phyloP scores from a whole-genome alignment of 139 green algal species.

The Parachlorella kessleri region DNA sequence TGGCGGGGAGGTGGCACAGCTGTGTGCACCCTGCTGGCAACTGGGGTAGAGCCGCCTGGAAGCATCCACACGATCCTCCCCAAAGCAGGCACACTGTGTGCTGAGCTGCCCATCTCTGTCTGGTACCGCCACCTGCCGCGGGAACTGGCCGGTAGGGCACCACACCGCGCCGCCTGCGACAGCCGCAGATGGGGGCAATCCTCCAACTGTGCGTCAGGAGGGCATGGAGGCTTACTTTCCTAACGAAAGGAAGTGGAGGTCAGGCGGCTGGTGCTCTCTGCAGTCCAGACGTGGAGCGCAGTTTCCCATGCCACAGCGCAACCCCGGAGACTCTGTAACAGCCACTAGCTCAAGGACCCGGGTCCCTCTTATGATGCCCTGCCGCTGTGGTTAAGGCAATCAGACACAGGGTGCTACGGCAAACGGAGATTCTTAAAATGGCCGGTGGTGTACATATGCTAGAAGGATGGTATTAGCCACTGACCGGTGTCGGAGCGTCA shows the following conservation, averaged over 20 bases:
- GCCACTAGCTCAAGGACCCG: background rate
- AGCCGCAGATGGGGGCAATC: too few species aligned
- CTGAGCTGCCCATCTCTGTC: slow-evolving; percentile 37
- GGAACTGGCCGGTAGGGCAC: slow-evolving; percentile 60
- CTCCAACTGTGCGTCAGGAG: too few species aligned
- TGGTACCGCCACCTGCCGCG: slow-evolving; percentile 40
- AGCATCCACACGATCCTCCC: slow-evolving; percentile 43
- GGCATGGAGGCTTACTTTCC: too few species aligned
- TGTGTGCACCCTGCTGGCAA: slow-evolving; percentile 31
- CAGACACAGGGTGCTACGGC: background rate
- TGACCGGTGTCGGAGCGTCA: background rate
- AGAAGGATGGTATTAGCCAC: background rate
- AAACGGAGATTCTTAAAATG: background rate
- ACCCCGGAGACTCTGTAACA: background rate
- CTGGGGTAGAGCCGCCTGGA: slow-evolving; percentile 47
- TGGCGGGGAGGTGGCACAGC: slow-evolving; percentile 21
- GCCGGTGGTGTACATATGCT: background rate
- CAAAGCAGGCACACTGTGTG: slow-evolving; percentile 59
- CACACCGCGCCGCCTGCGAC: slow-evolving; percentile 66
- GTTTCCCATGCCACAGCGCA: background rate
- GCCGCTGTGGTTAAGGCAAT: too few species aligned
- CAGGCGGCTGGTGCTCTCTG: too few species aligned
- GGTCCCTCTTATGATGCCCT: too few species aligned
- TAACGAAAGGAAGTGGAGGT: background rate
- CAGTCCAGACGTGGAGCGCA: background rate